Evolutionary conservation across 257 asterid genomes (phyloP).

Genomic region (Lavandula angustifolia): DNA sequence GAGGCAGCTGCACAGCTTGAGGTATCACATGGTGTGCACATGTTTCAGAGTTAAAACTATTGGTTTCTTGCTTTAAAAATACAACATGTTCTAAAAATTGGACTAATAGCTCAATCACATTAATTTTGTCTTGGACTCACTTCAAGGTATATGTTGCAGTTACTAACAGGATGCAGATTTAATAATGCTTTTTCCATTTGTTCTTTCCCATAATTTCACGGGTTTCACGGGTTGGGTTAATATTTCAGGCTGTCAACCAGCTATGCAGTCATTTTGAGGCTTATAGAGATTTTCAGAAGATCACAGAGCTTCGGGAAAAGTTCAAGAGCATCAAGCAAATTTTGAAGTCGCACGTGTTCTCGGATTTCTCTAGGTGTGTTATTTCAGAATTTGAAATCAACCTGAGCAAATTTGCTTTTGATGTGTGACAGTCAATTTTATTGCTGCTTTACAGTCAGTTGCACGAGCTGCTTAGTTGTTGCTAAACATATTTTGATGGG

Average conservation of each 20-base stretch:
- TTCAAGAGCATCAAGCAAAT: constrained; percentile 94
- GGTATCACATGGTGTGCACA: constrained; percentile 55
- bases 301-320: constrained; percentile 89
- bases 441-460: constrained; percentile 18
- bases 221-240: constrained; percentile 27
- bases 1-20: constrained; percentile 99
- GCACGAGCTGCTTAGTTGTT: constrained; percentile 8
- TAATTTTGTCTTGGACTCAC: constrained; percentile 2
- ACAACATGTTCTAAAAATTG: constrained; percentile 1
- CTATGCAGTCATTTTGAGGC: constrained; percentile 96
- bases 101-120: constrained; percentile 13
- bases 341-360: constrained; percentile 85
- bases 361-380: constrained; percentile 93
- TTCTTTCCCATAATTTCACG: constrained; percentile 25
- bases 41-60: constrained; percentile 14
- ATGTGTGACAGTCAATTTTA: constrained; percentile 16
- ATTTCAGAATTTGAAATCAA: constrained; percentile 21
- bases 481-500: constrained; percentile 17
- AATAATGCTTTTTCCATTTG: constrained; percentile 25
- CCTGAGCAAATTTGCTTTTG: constrained; percentile 11
- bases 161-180: constrained; percentile 11
- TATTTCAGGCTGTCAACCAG: constrained; percentile 94
- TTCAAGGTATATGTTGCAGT: constrained; percentile 12
- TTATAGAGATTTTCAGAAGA: constrained; percentile 87
- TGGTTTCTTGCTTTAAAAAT: constrained; percentile 13